These are phyloP conservation scores for Salvia rosmarinus DNA, from an alignment of 257 asterid species.

Conservation along the genomic window DNA sequence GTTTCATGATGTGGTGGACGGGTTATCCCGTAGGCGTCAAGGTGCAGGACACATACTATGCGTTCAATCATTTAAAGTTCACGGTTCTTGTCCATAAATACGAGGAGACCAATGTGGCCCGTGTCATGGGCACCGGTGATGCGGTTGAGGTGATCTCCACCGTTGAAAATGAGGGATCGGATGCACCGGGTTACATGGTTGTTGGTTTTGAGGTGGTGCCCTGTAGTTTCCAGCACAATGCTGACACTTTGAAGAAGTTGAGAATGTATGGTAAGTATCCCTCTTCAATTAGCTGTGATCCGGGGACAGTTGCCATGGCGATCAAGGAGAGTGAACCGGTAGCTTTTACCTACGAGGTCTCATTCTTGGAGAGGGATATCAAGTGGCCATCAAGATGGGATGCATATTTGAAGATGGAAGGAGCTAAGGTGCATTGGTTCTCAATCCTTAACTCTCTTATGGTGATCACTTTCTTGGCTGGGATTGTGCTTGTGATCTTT, in stretches of 20 bases:
- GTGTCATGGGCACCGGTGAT: constrained; percentile 88
- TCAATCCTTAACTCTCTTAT: constrained; percentile 82
- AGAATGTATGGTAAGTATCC: constrained; percentile 64
- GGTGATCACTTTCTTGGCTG: constrained; percentile 95
- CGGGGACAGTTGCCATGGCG: constrained; percentile 60
- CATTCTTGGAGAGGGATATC: constrained; percentile 75
- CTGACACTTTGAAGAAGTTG: constrained; percentile 59
- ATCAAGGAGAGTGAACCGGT: constrained; percentile 77
- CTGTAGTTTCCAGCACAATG: constrained; percentile 68
- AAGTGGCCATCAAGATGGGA: constrained; percentile 98
- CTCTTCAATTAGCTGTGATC: constrained; percentile 63
- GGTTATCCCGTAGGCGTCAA: constrained; percentile 83
- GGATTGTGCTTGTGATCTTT: constrained; percentile 81
- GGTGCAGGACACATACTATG: constrained; percentile 61
- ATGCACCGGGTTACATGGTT: constrained; percentile 79
- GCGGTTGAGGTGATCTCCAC: constrained; percentile 77
- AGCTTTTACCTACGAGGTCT: constrained; percentile 72
- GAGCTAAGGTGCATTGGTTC: constrained; percentile 94
- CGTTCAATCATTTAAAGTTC: constrained; percentile 78
- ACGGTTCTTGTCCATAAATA: constrained; percentile 78
- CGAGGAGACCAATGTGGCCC: constrained; percentile 79
- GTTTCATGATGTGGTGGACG: constrained; percentile 69
- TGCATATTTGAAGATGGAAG: constrained; percentile 92
- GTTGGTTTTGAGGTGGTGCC: constrained; percentile 93
- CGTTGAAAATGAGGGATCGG: constrained; percentile 51